Evolutionary conservation across 2,329 filamentous ascomycete genomes (phyloP), one percentile per base, ranked within the genome.

Genomic region (Coniochaeta prunicola): DNA sequence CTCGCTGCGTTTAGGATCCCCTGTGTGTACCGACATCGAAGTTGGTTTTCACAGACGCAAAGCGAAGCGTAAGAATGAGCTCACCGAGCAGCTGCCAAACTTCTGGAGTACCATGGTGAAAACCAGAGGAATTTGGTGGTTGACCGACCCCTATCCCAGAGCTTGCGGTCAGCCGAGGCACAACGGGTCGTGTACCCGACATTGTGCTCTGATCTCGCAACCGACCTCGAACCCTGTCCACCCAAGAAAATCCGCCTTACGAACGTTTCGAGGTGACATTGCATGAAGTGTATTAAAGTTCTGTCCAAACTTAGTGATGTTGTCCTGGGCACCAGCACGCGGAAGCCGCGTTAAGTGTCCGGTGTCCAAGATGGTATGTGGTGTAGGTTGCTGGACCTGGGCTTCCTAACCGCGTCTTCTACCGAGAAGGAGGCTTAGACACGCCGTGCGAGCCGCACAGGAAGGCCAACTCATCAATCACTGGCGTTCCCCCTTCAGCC

Each of bases 371-470:
- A 15, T 26, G 13, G 50, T 31, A 12, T 33, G 17, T 24, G 19
- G 3, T 21, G 19, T 34, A 4, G 24, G n/a, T 5, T 2, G 3
- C 53, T 30, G 5, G 15, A 54, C 12, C 26, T 15, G 17, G 28
- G 26, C 15, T 10, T 15, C 30, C 15, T 12, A 28, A 28, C 26
- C 53, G 17, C 30, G 30, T 17, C 30, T 9, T 54, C 30, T 24
- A 54, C 17, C 28, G 30, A 54, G 33, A 34, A 36, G 30, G 53
- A 54, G 53, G 53, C 53, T 54, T 54, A 54, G 53, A 54, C 53
- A 21, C 30, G 19, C 53, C 15, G 21, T 50, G 45, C 24, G 45
- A n/a, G 6, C 45, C 45, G 45, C 36, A 19, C 28, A 54, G 13
- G 53, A 28, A 17, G 30, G 30, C 53, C 30, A 54, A 54, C 28